A percentile compares a stretch with the other conserved stretches of the same genome.
These are phyloP conservation scores for Hirsutella minnesotensis DNA, from an alignment of 2,329 filamentous ascomycete species.

Conservation along the genomic window DNA sequence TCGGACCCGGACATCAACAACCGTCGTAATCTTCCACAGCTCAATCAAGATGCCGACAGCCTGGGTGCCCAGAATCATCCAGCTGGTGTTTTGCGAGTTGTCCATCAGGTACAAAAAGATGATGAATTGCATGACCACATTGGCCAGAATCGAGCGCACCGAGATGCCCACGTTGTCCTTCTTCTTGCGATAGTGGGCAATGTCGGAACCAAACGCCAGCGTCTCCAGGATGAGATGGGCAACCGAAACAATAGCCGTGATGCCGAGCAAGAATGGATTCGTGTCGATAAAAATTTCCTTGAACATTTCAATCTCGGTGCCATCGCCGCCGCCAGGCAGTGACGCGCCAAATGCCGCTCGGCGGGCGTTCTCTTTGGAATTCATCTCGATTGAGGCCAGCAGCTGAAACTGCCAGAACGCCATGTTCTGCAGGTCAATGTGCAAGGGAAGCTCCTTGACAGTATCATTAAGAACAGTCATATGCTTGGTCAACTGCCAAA, in stretches of 20 bases:
- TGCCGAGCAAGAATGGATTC: slow-evolving; percentile 77
- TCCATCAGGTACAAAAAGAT: slow-evolving; percentile 96
- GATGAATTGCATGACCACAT: slow-evolving; percentile 92
- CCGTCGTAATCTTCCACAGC: slow-evolving; percentile 91
- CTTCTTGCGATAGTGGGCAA: slow-evolving; percentile 98
- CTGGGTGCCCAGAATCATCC: slow-evolving; percentile 96
- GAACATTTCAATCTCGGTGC: slow-evolving; percentile 90
- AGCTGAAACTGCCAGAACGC: slow-evolving; percentile 83
- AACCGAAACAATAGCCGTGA: slow-evolving; percentile 75
- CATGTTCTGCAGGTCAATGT: slow-evolving; percentile 73
- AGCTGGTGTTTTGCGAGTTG: slow-evolving; percentile 94
- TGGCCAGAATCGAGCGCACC: slow-evolving; percentile 88
- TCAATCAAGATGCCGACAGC: slow-evolving; percentile 63
- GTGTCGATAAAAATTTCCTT: slow-evolving; percentile 92
- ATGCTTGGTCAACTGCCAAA: slow-evolving; percentile 88
- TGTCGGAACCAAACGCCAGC: slow-evolving; percentile 93
- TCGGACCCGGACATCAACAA: slow-evolving; percentile 77
- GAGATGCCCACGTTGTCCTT: slow-evolving; percentile 98
- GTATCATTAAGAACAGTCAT: slow-evolving; percentile 91
- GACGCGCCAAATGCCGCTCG: slow-evolving; percentile 64
- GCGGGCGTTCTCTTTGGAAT: slow-evolving; percentile 69
- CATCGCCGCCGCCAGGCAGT: slow-evolving; percentile 70
- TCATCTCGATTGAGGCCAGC: slow-evolving; percentile 74
- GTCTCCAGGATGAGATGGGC: slow-evolving; percentile 93
- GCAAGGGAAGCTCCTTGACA: slow-evolving; percentile 67